These are phyloP conservation scores for Cylindrotheca fusiformis DNA, from an alignment of 108 stramenopile species.

Conservation along the genomic window DNA sequence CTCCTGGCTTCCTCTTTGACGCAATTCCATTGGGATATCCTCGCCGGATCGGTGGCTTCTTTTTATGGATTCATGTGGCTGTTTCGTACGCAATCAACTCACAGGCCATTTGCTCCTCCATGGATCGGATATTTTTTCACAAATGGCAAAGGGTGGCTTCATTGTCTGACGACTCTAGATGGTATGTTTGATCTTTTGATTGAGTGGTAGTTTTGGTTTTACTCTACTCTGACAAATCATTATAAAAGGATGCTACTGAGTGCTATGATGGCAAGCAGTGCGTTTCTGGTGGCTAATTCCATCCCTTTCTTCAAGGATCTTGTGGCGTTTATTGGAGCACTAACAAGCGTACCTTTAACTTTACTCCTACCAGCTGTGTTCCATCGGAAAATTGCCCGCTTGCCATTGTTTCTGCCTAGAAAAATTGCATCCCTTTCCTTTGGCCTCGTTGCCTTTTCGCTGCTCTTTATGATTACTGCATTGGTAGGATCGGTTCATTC, in stretches of 20 bases:
- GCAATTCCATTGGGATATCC: slow-evolving; percentile 39
- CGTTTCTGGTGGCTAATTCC: slow-evolving; percentile 59
- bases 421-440: slow-evolving; percentile 23
- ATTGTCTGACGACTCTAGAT: slow-evolving; percentile 33
- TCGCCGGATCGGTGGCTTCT: slow-evolving; percentile 54
- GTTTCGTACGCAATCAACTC: slow-evolving; percentile 79
- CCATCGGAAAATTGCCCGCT: slow-evolving; percentile 37
- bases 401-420: slow-evolving; percentile 22
- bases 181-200: too few relatives aligned
- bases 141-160: slow-evolving; percentile 17
- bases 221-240: too few relatives aligned
- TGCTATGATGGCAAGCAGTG: slow-evolving; percentile 30
- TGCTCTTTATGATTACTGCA: slow-evolving; percentile 57
- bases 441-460: slow-evolving; percentile 39
- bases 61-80: slow-evolving; percentile 72
- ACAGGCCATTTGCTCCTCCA: slow-evolving; percentile 68
- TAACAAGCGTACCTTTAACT: slow-evolving; percentile 65
- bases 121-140: slow-evolving; percentile 56
- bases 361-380: slow-evolving; percentile 62
- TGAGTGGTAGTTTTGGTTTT: too few relatives aligned
- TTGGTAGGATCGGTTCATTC: slow-evolving; percentile 52
- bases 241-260: slow-evolving; percentile 60
- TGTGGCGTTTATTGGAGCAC: slow-evolving; percentile 67
- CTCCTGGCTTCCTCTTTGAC: slow-evolving; percentile 73
- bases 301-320: slow-evolving; percentile 75